A percentile compares a stretch with the other conserved stretches of the same genome.
phyloP scores from a whole-genome alignment of 495 filamentous ascomycete genomes.

The Extremus antarcticus region DNA sequence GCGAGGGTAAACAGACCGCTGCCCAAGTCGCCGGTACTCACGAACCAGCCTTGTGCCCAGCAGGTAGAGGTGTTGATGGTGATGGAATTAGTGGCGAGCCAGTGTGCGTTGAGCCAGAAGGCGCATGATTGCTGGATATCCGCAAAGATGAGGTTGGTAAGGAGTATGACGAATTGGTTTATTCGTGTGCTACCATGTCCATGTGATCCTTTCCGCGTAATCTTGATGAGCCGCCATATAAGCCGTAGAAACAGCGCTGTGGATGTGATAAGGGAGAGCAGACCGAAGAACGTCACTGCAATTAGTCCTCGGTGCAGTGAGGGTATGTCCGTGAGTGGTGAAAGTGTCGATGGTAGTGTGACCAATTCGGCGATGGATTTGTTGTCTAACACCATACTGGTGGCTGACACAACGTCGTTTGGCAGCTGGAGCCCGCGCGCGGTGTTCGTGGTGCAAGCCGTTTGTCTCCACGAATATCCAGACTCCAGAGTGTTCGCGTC shows the following conservation, averaged over 20 bases:
- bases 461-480: no score
- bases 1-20: slow-evolving; percentile 33
- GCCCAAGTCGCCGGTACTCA: slow-evolving; percentile 17
- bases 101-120: slow-evolving; percentile 13
- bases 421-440: no score
- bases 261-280: slow-evolving; percentile 15
- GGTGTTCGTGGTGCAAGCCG: no score
- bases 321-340: slow-evolving; percentile 10
- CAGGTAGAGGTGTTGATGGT: slow-evolving; percentile 1
- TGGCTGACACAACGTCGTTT: no score
- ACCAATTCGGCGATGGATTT: background rate
- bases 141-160: slow-evolving; percentile 20
- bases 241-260: slow-evolving; percentile 7
- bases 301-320: slow-evolving; percentile 13
- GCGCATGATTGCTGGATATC: slow-evolving; percentile 19
- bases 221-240: slow-evolving; percentile 7
- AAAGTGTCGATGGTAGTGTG: background rate
- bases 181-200: background rate
- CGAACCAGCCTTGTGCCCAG: slow-evolving; percentile 20
- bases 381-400: background rate
- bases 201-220: background rate
- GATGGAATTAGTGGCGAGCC: slow-evolving; percentile 8
- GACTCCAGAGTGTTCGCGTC: no score
- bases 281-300: slow-evolving; percentile 11
- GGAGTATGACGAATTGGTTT: slow-evolving; percentile 18